Conservation (phyloP, 768 basidiomycete genomes). For the Phylloporus sp. region DNA sequence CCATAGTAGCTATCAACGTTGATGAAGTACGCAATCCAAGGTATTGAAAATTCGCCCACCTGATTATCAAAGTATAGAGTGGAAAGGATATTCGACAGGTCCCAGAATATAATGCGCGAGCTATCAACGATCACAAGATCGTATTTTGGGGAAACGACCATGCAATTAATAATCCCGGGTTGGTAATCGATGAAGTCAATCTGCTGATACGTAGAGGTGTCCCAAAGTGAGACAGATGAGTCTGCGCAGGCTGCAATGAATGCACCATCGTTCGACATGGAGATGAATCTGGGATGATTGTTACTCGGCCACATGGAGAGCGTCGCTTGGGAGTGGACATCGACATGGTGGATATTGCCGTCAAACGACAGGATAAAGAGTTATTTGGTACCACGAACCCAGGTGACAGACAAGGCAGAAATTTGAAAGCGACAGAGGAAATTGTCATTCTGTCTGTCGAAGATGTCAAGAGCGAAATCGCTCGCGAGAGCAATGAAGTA, state of each 20-base stretch:
- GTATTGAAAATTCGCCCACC: not conserved
- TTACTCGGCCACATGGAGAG: too few species aligned
- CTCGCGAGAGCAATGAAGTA: too few species aligned
- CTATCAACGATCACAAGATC: not conserved
- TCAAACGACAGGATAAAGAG: not conserved
- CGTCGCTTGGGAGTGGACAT: not conserved
- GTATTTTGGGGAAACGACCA: not conserved
- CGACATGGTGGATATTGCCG: not conserved
- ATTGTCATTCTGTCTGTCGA: too few species aligned
- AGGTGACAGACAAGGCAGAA: too few species aligned
- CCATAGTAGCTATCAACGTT: too few species aligned
- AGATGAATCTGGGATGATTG: too few species aligned
- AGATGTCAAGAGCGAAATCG: too few species aligned
- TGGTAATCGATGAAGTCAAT: not conserved
- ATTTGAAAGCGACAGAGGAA: too few species aligned
- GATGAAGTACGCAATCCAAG: not conserved
- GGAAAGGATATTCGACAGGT: not conserved
- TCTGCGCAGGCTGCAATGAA: not conserved
- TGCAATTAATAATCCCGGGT: too few species aligned
- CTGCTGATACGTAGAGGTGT: not conserved
- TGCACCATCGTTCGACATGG: too few species aligned
- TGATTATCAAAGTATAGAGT: not conserved
- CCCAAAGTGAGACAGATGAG: not conserved
- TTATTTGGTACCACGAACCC: too few species aligned
- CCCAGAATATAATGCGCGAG: not conserved